Evolutionary conservation across 208 protist genomes (phyloP), one percentile per base, ranked within the genome.

Genomic region (Leishmania martiniquensis): DNA sequence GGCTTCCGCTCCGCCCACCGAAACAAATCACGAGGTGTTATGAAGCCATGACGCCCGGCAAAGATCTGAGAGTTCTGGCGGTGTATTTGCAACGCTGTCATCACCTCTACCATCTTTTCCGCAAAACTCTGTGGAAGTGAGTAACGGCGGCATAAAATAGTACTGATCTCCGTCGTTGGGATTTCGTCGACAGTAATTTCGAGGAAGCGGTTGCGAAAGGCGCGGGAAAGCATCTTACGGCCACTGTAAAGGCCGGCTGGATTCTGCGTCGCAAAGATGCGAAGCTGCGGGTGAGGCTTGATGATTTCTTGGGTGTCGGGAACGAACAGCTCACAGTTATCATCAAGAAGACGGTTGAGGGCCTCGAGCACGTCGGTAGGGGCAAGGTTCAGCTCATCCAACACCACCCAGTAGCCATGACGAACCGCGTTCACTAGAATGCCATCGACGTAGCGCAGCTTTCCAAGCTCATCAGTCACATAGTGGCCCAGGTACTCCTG

Each of bases 241-340:
- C 99, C 99, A 34, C 96, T 95, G 87, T 98, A 98, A 49, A 93
- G 78, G 51, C 99, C 99, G 96, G 99, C 97, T 25, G 99, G 99
- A 85, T 99, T 99, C 85, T 99, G 99, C 34, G 99, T 99, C 2
- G 99, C 99, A 89, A 99, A 99, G 54, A 99, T 97, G 86, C 98
- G 95, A 68, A 99, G 99, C 75, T 98, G 82, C 42, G 98, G 98
- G 84, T 99, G 99, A 45, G 99, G 98, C 81, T 97, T 97, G 34
- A 99, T 94, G 4, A 91, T 93, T 80, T 99, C 99, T 85, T 99
- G 95, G 7, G 99, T 99, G 80, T 99, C 99, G 15, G 99, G 95
- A 34, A 99, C 98, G 83, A 99, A 99, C 0, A 99, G 89, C 85
- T 99, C 99, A 79, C 99, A 97, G 88, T 99, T 99, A 85, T 99